A percentile compares a stretch with the other conserved stretches of the same genome.
Conservation (phyloP, 2,329 filamentous ascomycete genomes). For the Tolypocladium sp. region DNA sequence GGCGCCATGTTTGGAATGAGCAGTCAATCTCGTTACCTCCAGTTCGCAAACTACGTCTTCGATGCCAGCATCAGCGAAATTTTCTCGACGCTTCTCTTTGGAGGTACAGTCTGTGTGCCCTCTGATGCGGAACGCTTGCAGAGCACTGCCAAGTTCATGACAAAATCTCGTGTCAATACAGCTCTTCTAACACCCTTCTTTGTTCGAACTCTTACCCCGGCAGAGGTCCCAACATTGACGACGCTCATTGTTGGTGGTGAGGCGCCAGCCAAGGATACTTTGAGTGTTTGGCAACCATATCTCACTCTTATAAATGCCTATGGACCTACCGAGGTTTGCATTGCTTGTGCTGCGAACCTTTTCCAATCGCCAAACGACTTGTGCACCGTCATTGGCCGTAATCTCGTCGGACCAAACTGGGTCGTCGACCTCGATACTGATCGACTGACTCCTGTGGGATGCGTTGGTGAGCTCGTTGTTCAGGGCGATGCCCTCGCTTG, state of each 20-base stretch:
- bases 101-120: background rate
- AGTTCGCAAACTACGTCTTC: background rate
- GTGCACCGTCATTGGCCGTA: background rate
- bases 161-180: background rate
- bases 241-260: conserved; percentile 5
- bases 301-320: conserved; percentile 6
- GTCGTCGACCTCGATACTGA: conserved; percentile 1
- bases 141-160: conserved; percentile 2
- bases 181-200: conserved; percentile 5
- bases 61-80: background rate
- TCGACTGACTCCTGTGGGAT: conserved; percentile 2
- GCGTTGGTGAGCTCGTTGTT: conserved; percentile 5
- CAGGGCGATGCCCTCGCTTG: conserved; percentile 3
- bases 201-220: conserved; percentile 1
- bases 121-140: conserved; percentile 2
- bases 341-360: background rate
- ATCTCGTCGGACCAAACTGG: background rate
- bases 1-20: background rate
- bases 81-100: background rate
- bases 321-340: conserved; percentile 5
- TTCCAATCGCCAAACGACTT: background rate
- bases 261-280: background rate
- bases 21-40: background rate
- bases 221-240: conserved; percentile 1
- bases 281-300: conserved; percentile 2